These are phyloP conservation scores for Hydrangea macrophylla DNA, from an alignment of 148 eudicot species.

Conservation along the genomic window DNA sequence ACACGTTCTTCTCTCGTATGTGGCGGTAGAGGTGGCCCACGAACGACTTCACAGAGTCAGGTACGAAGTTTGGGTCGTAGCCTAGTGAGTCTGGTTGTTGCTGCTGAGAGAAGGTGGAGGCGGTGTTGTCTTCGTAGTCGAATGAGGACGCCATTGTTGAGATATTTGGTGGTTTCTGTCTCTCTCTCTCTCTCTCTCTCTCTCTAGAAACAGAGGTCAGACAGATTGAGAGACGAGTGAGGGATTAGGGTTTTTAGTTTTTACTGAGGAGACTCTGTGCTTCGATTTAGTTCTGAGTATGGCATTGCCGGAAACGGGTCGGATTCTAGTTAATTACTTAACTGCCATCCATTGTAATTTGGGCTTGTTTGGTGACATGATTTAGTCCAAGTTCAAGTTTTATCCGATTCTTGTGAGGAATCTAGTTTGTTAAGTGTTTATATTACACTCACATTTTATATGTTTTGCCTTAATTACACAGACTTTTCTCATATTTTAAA, in stretches of 20 bases:
- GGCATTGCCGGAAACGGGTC: too few species aligned
- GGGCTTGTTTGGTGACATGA: too few species aligned
- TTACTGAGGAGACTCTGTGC: too few species aligned
- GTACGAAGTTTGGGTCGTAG: constrained; percentile 89
- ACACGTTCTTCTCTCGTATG: constrained; percentile 92
- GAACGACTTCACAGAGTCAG: constrained; percentile 90
- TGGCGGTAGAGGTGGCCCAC: constrained; percentile 89
- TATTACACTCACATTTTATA: too few species aligned
- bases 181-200: background rate
- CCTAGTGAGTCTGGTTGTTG: constrained; percentile 12
- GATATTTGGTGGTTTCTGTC: background rate
- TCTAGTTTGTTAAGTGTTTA: too few species aligned
- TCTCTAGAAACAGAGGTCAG: constrained; percentile 5
- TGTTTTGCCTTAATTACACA: too few species aligned
- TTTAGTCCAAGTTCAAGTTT: too few species aligned
- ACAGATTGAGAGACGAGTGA: background rate
- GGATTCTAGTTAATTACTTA: too few species aligned
- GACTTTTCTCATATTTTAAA: too few species aligned
- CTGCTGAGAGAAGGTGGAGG: constrained; percentile 12
- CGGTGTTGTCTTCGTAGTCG: constrained; percentile 44
- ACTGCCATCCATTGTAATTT: too few species aligned
- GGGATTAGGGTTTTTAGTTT: constrained; percentile 10
- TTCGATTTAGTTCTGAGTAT: too few species aligned
- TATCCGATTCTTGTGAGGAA: too few species aligned
- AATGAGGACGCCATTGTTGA: constrained; percentile 53